Evolutionary conservation across 169 alveolate species (phyloP), one percentile per base, ranked within the genome.

Genomic region (Plasmodium falciparum): DNA sequence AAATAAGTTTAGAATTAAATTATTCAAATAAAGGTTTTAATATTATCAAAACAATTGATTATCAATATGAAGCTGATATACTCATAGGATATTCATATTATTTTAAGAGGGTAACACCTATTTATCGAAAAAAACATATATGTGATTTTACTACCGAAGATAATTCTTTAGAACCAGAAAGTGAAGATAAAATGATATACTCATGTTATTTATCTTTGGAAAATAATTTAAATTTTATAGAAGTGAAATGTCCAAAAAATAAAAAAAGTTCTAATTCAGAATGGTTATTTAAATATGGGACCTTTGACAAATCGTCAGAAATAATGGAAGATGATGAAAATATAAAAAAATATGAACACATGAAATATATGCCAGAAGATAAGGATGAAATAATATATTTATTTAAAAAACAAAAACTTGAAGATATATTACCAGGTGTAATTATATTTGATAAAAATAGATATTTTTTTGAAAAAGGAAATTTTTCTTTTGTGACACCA

Each of bases 121-220:
- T 83, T 12, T 11, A 22, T 26, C 56, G 91, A 22, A 83, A 69
- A 47, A 83, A 67, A 52, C 80, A 69, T 39, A 47, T 83, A 5
- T 83, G 91, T 43, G 91, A 83, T 50, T 76, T 76, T 76, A 76
- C 89, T 2, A 65, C 58, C 56, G 45, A 76, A 69, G 69, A 50
- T 11, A 76, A 56, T 22, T 33, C 89, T 9, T 45, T 76, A 22
- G 58, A 59, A 12, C 91, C 91, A 2, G 22, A 13, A 1, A 39
- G 39, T 1, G 66, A 83, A 8, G 1, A 7, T 3, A 20, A 17
- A n/a, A 47, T 22, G n/a, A 69, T 83, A 12, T n/a, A 83, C 15
- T 50, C 80, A 9, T 83, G 91, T 47, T 69, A 39, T 47, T 20
- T 83, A 59, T 72, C 69, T 7, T 39, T 83, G 29, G 74, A 83